Base-by-base conservation (phyloP, 2,329 filamentous ascomycete species). In the Colletotrichum simmondsii region DNA sequence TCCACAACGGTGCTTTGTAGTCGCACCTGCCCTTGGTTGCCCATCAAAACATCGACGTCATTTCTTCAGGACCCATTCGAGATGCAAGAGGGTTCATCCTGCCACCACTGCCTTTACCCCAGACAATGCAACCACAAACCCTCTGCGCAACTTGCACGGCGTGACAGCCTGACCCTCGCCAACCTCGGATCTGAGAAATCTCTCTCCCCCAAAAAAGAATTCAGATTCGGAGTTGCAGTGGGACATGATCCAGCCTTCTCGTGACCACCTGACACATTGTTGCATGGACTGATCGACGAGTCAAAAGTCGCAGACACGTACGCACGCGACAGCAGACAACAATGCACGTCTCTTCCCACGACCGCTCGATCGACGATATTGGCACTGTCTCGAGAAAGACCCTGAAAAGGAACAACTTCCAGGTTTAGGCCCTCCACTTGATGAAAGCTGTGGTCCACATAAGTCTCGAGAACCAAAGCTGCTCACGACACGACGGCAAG, bases 1-100 rank as follows among this genome's bases (percentile, higher is more conserved):
- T 46, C 70, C 70, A 72, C 65, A 56, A 70, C 60, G 65, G 68
- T 70, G 54, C 59, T 65, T 60, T 62, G 64, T 64, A 46, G 54
- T 65, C 49, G 66, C 66, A 57, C 70, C 42, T 42, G n/a, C 11
- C 59, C 37, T 53, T 62, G 60, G 65, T 56, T 42, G 26, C 42
- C 19, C 19, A 22, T 49, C 42, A 49, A 22, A 49, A 49, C 42
- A 56, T 59, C 65, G 70, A 72, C 70, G 70, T 72, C 70, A 72
- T 72, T 60, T 65, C 59, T 32, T 53, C 26, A 30, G 32, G 32
- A 35, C 54, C 54, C 49, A 65, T 46, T 64, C 46, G 42, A 37
- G 59, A 28, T 35, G 22, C 59, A 65, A 49, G 32, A 69, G 66
- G 70, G 70, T 56, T 64, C 66, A 65, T 65, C 59, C 65, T 68